phyloP scores from a whole-genome alignment of 1,284 basidiomycete genomes.

The Rhodofomes roseus region DNA sequence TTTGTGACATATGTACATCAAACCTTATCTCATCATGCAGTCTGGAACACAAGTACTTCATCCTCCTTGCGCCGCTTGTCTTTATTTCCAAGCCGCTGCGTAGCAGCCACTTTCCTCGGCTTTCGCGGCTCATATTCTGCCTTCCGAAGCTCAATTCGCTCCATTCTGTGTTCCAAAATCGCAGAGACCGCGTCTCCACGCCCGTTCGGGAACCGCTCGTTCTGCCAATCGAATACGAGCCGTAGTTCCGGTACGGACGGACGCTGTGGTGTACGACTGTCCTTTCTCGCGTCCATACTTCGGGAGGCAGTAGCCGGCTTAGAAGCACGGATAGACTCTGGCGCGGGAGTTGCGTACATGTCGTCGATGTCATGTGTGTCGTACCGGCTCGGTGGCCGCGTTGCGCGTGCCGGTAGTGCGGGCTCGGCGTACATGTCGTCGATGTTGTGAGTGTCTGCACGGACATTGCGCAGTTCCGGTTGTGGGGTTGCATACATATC shows the following conservation, averaged over 20 bases:
- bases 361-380: not conserved
- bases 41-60: not conserved
- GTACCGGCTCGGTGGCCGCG: not conserved
- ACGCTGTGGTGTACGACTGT: not conserved
- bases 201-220: not conserved
- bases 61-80: constrained; percentile 7
- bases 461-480: no score
- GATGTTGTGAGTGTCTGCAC: no score
- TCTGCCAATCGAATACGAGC: constrained; percentile 7
- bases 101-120: constrained; percentile 3
- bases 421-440: no score
- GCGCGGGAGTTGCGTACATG: not conserved
- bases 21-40: no score
- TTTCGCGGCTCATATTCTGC: not conserved
- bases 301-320: not conserved
- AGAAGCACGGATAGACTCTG: not conserved
- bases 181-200: constrained; percentile 8
- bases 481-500: not conserved
- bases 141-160: not conserved
- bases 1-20: no score
- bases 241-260: constrained; percentile 11
- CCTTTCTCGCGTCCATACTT: not conserved
- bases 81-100: constrained; percentile 6
- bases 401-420: no score
- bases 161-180: constrained; percentile 4